Conservation (phyloP, 371 early-diverging fungal species). For the Chytridium lagenaria region DNA sequence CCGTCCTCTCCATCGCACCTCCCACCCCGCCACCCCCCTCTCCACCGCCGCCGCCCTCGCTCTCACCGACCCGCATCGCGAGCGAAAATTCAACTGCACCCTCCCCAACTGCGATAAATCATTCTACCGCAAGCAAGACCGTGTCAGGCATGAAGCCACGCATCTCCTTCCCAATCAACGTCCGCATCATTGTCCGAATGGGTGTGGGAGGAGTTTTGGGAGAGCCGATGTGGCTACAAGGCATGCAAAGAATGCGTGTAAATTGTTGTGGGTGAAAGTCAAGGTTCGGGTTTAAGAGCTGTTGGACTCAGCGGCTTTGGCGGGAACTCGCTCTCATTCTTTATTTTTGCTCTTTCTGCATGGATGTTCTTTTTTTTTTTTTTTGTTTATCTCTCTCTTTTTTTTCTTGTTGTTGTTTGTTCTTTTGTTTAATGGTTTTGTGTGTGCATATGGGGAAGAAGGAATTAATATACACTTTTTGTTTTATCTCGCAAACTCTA, state of each 20-base stretch:
- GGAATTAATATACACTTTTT: too few species aligned
- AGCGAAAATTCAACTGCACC: neutral
- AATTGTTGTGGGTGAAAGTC: constrained; percentile 6
- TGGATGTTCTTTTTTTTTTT: too few species aligned
- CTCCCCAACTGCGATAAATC: constrained; percentile 2
- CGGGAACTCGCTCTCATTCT: too few species aligned
- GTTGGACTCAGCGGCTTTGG: too few species aligned
- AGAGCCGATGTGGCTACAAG: constrained; percentile 8
- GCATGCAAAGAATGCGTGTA: constrained; percentile 12
- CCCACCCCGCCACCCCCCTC: neutral
- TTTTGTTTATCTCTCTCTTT: too few species aligned
- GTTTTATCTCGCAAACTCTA: too few species aligned
- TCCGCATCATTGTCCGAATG: constrained; percentile 7
- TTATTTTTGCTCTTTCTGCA: too few species aligned
- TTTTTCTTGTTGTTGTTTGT: too few species aligned
- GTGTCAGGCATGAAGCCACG: constrained; percentile 5
- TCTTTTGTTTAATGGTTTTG: neutral
- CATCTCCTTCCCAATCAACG: neutral
- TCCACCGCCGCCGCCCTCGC: neutral
- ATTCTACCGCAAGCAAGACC: neutral
- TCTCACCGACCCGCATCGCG: neutral
- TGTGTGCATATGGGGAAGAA: neutral
- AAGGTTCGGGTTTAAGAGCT: neutral
- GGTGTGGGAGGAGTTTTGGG: constrained; percentile 5
- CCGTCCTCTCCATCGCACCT: neutral